Conservation (phyloP, 2,329 filamentous ascomycete species). For the Ceratocystiopsis minuta region DNA sequence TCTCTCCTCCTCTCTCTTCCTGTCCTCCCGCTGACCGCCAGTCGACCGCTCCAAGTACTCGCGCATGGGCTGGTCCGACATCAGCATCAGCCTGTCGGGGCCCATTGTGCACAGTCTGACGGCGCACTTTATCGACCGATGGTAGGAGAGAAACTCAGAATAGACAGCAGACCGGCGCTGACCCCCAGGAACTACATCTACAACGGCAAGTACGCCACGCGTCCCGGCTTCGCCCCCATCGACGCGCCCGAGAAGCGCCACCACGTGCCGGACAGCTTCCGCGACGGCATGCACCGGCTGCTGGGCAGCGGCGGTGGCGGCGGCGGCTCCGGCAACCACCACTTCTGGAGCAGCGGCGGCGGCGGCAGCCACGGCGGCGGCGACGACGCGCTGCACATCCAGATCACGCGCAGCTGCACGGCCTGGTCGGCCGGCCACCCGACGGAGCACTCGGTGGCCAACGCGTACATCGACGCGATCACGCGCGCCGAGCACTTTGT, state of each 20-base stretch:
- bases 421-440: conserved; percentile 34
- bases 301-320: conserved; percentile 6
- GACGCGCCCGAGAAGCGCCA: conserved; percentile 21
- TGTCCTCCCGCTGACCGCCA: conserved; percentile 9
- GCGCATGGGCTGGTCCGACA: conserved; percentile 86
- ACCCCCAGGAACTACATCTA: conserved; percentile 60
- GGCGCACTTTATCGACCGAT: conserved; percentile 66
- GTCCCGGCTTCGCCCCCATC: conserved; percentile 20
- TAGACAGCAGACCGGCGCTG: too few species aligned
- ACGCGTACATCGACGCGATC: conserved; percentile 64
- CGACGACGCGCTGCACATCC: conserved; percentile 23
- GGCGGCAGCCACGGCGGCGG: conserved; percentile 1
- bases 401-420: conserved; percentile 31
- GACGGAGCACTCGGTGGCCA: conserved; percentile 61
- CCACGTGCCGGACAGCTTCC: conserved; percentile 8
- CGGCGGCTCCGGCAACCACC: conserved; percentile 13
- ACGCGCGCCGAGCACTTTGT: conserved; percentile 51
- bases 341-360: conserved; percentile 14
- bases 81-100: conserved; percentile 59
- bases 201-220: conserved; percentile 53
- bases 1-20: background rate
- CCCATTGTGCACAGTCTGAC: conserved; percentile 58
- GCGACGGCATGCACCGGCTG: conserved; percentile 12
- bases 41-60: conserved; percentile 62
- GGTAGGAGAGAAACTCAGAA: conserved; percentile 34